Evolutionary conservation across 2,329 filamentous ascomycete species (phyloP).

Genomic region (Alternaria angustiovoidea): DNA sequence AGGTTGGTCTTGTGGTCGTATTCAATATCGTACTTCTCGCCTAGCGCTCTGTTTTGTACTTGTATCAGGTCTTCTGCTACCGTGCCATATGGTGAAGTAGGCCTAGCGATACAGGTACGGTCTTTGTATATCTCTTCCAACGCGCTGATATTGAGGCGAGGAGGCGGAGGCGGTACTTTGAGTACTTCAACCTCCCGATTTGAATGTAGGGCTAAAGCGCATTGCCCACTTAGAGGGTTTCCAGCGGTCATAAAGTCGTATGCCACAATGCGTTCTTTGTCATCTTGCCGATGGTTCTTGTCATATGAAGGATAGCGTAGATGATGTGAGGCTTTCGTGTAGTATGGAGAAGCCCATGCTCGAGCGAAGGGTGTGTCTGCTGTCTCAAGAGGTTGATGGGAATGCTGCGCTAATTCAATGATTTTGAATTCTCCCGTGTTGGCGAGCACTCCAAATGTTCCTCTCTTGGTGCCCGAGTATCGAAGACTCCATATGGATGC

Average conservation of each 20-base stretch:
- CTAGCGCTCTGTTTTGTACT: slow-evolving; percentile 42
- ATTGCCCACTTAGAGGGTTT: slow-evolving; percentile 56
- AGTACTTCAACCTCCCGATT: slow-evolving; percentile 61
- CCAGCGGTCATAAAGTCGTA: slow-evolving; percentile 67
- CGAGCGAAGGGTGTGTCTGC: slow-evolving; percentile 32
- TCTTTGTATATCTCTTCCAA: slow-evolving; percentile 54
- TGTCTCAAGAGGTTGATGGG: slow-evolving; percentile 39
- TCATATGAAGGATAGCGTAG: slow-evolving; percentile 58
- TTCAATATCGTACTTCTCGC: slow-evolving; percentile 38
- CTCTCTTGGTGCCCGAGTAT: slow-evolving; percentile 66
- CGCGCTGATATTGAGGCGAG: slow-evolving; percentile 54
- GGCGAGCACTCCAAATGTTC: slow-evolving; percentile 66
- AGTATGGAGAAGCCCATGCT: slow-evolving; percentile 54
- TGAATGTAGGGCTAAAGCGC: slow-evolving; percentile 61
- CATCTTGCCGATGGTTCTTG: slow-evolving; percentile 53
- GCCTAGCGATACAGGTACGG: slow-evolving; percentile 40
- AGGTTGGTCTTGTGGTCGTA: slow-evolving; percentile 34
- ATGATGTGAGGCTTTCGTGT: slow-evolving; percentile 55
- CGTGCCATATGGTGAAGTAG: slow-evolving; percentile 38
- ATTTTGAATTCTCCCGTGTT: slow-evolving; percentile 67
- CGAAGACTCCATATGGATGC: slow-evolving; percentile 69
- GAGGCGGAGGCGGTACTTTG: slow-evolving; percentile 55
- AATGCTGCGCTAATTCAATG: slow-evolving; percentile 63
- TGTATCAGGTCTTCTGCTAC: slow-evolving; percentile 47
- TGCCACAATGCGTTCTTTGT: slow-evolving; percentile 62